Base-by-base conservation (phyloP, 1,139 yeast species). In the Trichomonascaceae sp. region DNA sequence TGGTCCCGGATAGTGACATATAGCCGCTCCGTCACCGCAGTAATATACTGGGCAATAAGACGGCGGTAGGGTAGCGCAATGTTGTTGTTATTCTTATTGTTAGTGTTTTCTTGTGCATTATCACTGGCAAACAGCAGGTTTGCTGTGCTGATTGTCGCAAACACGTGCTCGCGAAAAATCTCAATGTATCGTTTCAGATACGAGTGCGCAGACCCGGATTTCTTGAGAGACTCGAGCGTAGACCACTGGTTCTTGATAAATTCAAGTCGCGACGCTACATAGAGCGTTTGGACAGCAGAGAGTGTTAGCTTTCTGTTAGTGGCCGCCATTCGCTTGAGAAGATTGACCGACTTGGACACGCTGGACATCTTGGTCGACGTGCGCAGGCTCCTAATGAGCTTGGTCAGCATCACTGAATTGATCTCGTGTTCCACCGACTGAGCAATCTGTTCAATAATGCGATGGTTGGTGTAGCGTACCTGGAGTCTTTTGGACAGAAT, bases 141-240 rank as follows among this genome's bases (percentile, higher is more conserved):
- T 51, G 69, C 78, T 6, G 77, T 72, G 30, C 80, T 71, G 4
- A 82, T 63, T 0, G 92, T 72, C 23, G 76, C 78, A 53, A 76
- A 80, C 11, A 81, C 72, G 45, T 74, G 77, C 52, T 87, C 96
- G 50, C 98, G 65, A 41, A 81, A 74, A 3, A 81, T 72, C 53
- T 89, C 97, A 30, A 85, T 69, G 47, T 71, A 77, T 43, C 93
- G 62, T 46, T 85, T 85, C 37, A 85, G 61, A 49, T 76, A 81
- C 40, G 76, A 73, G 41, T 79, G 76, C 18, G 74, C 66, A 8
- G 23, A 8, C n/a, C n/a, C n/a, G 33, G 56, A 51, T 27, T 59
- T 61, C 32, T 65, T 65, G 41, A 77, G 59, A 0, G 80, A 85
- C 30, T 51, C 44, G 34, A 76, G 63, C 25, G 74, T 68, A 0